phyloP scores from a whole-genome alignment of 1,139 yeast species.

The Hansenula anomala region DNA sequence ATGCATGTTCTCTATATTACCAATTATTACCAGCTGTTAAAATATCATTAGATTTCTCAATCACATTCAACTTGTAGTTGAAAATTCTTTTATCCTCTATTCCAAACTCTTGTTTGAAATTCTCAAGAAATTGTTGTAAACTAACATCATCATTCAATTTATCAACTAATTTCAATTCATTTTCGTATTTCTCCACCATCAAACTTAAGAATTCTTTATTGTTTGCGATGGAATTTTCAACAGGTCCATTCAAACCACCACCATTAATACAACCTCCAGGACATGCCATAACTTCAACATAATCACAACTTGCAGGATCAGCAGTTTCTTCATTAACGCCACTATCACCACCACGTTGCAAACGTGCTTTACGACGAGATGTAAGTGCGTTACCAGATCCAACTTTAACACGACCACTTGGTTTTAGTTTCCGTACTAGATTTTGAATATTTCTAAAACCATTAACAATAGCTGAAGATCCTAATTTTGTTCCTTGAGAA shows the following conservation, averaged over 20 bases:
- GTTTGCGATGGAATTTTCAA: no score
- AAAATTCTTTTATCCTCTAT: conserved; percentile 35
- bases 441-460: conserved; percentile 95
- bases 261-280: conserved; percentile 98
- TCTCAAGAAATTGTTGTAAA: conserved; percentile 28
- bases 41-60: conserved; percentile 49
- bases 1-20: no score
- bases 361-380: conserved; percentile 27
- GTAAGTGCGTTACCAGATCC: conserved; percentile 25
- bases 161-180: conserved; percentile 13
- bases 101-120: conserved; percentile 30
- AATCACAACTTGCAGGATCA: conserved; percentile 69
- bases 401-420: conserved; percentile 25
- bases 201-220: conserved; percentile 11
- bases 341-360: conserved; percentile 6
- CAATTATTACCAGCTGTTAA: conserved; percentile 29
- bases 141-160: conserved; percentile 10
- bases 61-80: conserved; percentile 38
- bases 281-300: conserved; percentile 96
- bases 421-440: conserved; percentile 76
- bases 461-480: conserved; percentile 73
- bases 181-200: conserved; percentile 13
- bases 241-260: conserved; percentile 77
- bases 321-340: conserved; percentile 24
- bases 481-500: conserved; percentile 36